These are phyloP conservation scores for Xerocomus brunneocitrinus DNA, from an alignment of 768 basidiomycete genomes.

Conservation along the genomic window DNA sequence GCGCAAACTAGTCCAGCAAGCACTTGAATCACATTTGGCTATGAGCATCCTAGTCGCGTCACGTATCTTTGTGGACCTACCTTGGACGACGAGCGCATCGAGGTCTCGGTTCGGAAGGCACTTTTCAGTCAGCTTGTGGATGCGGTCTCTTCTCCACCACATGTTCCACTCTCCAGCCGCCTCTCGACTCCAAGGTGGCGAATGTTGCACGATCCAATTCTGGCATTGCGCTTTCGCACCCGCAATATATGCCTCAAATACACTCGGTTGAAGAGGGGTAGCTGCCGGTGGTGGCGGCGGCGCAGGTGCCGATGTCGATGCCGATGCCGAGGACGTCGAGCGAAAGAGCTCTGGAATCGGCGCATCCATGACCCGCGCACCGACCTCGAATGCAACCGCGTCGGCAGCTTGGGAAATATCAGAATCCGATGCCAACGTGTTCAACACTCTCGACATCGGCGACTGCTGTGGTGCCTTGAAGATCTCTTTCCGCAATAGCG, in stretches of 20 bases:
- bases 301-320: conserved; percentile 11
- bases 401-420: conserved; percentile 49
- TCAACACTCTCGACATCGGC: conserved; percentile 49
- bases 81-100: conserved; percentile 58
- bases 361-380: conserved; percentile 14
- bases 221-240: conserved; percentile 5
- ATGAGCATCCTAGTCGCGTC: neutral
- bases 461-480: conserved; percentile 41
- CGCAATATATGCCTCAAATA: neutral
- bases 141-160: conserved; percentile 60
- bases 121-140: conserved; percentile 48
- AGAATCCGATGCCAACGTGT: conserved; percentile 58
- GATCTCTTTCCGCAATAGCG: conserved; percentile 38
- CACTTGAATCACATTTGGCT: conserved; percentile 35
- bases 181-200: conserved; percentile 32
- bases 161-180: conserved; percentile 17
- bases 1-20: conserved; percentile 64
- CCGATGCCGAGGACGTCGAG: conserved; percentile 27
- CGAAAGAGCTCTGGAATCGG: conserved; percentile 51
- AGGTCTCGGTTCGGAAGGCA: conserved; percentile 58
- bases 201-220: conserved; percentile 15
- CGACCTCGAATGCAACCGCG: conserved; percentile 36
- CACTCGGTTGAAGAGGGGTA: neutral
- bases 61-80: conserved; percentile 29
- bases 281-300: neutral